These are phyloP conservation scores for Coniella vitis DNA, from an alignment of 2,329 filamentous ascomycete genomes.

Conservation along the genomic window DNA sequence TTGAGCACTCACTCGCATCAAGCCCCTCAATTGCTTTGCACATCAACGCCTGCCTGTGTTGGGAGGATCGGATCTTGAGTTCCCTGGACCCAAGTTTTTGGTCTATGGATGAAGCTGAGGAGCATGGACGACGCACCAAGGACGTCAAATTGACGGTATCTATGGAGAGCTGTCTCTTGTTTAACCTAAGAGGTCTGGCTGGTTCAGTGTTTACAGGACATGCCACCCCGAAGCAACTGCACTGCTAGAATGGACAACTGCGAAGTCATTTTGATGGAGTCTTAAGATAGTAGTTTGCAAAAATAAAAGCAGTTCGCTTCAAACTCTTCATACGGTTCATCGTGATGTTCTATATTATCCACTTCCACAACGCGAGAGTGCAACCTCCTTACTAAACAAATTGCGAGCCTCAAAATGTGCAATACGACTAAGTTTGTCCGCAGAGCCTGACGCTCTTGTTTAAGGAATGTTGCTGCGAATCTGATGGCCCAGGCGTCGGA, in stretches of 20 bases:
- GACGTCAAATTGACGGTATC: constrained; percentile 6
- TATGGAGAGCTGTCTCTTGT: constrained; percentile 11
- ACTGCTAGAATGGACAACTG: constrained; percentile 7
- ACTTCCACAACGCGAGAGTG: background rate
- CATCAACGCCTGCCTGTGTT: constrained; percentile 15
- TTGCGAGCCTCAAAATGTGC: too few relatives aligned
- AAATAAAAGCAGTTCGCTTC: constrained; percentile 15
- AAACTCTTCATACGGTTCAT: background rate
- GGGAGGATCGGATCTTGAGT: constrained; percentile 18
- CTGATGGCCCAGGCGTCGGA: too few relatives aligned
- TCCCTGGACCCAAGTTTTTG: constrained; percentile 16
- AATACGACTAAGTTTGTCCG: too few relatives aligned
- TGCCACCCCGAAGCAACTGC: constrained; percentile 10
- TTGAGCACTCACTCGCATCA: constrained; percentile 12
- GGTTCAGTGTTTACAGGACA: constrained; percentile 14
- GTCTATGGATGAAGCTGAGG: constrained; percentile 7
- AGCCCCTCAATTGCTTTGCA: background rate
- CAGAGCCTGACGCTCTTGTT: too few relatives aligned
- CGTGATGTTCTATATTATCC: constrained; percentile 1
- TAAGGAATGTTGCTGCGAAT: too few relatives aligned
- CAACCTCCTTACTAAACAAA: too few relatives aligned
- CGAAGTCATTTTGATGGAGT: background rate
- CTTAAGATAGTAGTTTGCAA: constrained; percentile 8
- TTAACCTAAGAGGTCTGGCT: constrained; percentile 10
- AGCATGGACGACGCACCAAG: constrained; percentile 11